Percentiles rank a stretch among this genome's conserved stretches.
phyloP scores from a whole-genome alignment of 441 rosid genomes.

The Euphorbia schlechtendalii region DNA sequence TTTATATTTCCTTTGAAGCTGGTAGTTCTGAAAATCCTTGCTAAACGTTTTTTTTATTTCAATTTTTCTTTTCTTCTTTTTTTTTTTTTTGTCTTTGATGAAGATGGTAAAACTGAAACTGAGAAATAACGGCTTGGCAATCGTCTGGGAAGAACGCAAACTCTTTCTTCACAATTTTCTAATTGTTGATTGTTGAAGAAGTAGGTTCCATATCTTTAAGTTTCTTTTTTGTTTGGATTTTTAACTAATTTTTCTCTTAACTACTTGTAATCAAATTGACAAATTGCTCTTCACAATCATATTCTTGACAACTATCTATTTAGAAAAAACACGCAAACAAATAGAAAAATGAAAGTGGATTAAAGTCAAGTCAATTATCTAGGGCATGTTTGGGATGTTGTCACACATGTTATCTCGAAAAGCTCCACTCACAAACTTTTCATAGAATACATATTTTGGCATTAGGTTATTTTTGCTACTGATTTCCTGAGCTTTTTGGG shows the following conservation, averaged over 20 bases:
- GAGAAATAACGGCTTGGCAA: conserved; percentile 24
- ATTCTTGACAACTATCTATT: neutral
- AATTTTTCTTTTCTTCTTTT: neutral
- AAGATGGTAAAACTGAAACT: conserved; percentile 22
- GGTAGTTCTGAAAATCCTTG: neutral
- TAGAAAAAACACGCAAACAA: neutral
- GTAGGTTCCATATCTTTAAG: conserved; percentile 24
- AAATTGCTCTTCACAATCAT: too few relatives aligned
- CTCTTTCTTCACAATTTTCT: conserved; percentile 25
- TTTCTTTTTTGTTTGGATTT: conserved; percentile 11
- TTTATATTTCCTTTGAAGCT: neutral
- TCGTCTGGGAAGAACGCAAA: conserved; percentile 20
- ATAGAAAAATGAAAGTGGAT: too few relatives aligned
- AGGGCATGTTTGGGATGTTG: too few relatives aligned
- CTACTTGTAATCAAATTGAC: too few relatives aligned
- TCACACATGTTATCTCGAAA: too few relatives aligned
- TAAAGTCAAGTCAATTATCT: neutral
- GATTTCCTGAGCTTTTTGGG: too few relatives aligned
- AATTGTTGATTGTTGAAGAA: conserved; percentile 22
- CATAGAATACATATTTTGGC: too few relatives aligned
- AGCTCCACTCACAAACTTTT: too few relatives aligned
- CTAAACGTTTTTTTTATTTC: conserved; percentile 9
- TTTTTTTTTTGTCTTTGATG: too few relatives aligned
- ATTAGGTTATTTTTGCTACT: too few relatives aligned
- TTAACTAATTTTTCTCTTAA: conserved; percentile 3